Conservation (phyloP, 202 grass and related monocot species). For the Zoysia matrella region DNA sequence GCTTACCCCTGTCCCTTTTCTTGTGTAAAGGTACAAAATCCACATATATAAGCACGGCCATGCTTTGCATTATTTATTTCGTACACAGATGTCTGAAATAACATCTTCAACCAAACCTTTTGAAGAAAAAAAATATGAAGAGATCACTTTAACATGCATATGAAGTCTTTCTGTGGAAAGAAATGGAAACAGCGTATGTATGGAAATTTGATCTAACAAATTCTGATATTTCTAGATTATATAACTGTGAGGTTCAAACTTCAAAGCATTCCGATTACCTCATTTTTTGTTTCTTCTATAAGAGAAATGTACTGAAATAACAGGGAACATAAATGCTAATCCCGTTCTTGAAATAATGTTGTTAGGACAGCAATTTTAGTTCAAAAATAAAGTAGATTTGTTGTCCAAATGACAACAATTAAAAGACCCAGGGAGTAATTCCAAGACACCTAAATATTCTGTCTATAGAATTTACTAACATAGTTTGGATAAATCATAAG, state of each 20-base stretch:
- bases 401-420: too few species aligned
- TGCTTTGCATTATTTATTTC: neutral
- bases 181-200: neutral
- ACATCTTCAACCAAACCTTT: constrained; percentile 9
- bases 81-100: neutral
- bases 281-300: neutral
- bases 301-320: constrained; percentile 2
- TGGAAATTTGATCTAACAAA: neutral
- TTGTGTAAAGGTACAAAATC: constrained; percentile 20
- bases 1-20: neutral
- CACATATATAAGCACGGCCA: constrained; percentile 1
- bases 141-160: constrained; percentile 15
- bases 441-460: neutral
- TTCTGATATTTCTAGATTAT: neutral
- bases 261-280: neutral
- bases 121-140: neutral
- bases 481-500: neutral
- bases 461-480: neutral
- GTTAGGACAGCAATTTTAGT: too few species aligned
- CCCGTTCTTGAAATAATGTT: too few species aligned
- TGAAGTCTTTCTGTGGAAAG: neutral
- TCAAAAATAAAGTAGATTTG: too few species aligned
- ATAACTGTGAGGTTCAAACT: neutral
- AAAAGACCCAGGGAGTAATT: neutral
- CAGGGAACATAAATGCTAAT: constrained; percentile 3